These are phyloP conservation scores for Kitagawia praeruptora DNA, from an alignment of 129 eudicot genomes.

Conservation along the genomic window DNA sequence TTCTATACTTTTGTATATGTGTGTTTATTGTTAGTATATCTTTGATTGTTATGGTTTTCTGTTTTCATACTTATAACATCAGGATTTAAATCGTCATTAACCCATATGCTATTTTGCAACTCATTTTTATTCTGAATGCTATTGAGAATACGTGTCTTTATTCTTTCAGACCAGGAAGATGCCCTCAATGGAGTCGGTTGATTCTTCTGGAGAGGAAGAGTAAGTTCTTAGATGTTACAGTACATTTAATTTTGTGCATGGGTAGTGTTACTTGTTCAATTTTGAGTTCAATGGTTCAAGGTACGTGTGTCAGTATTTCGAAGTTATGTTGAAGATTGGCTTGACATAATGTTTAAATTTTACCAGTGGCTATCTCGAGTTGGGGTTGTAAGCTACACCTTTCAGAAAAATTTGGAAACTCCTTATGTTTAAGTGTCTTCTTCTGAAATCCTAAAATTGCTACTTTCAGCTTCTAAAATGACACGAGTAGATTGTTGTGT, in stretches of 20 bases:
- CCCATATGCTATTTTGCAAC: background rate
- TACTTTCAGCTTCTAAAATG: background rate
- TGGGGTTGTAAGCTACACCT: background rate
- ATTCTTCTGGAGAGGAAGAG: constrained; percentile 98
- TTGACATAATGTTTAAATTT: background rate
- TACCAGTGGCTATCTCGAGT: background rate
- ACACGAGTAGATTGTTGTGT: background rate
- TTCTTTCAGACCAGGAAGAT: constrained; percentile 59
- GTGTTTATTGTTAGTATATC: no score
- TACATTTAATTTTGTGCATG: constrained; percentile 4
- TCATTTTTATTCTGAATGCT: background rate
- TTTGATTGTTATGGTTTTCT: background rate
- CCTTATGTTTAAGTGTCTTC: background rate
- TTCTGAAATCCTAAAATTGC: background rate
- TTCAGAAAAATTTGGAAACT: background rate
- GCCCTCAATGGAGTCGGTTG: constrained; percentile 78
- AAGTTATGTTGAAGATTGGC: background rate
- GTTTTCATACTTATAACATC: background rate
- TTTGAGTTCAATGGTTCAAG: background rate
- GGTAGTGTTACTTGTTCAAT: background rate
- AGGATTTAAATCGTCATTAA: background rate
- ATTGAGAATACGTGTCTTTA: background rate
- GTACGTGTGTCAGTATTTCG: background rate
- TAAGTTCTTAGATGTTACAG: constrained; percentile 34
- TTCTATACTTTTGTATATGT: no score